Base-by-base conservation (phyloP, 192 early-diverging fungal species). In the Oehlia diaphana region DNA sequence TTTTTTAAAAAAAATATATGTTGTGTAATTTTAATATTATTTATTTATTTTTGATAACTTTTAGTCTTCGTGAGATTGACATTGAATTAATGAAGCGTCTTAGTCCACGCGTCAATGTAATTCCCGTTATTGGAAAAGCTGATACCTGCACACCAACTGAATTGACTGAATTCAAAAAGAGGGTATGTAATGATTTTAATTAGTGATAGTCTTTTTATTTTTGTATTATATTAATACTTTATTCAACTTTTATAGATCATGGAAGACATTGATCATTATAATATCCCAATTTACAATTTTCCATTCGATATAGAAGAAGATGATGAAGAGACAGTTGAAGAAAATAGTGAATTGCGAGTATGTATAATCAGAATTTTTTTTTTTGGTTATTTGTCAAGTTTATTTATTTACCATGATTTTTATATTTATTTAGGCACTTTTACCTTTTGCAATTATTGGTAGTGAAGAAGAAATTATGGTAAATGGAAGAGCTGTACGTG, bases 241-340 rank as follows among this genome's bases (percentile, higher is more conserved):
- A 23, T 3, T 61, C 10, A 50, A 44, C 63, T 64, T n/a, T 58
- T 37, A 31, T 78, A 89, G 85, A 89, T 99, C 75, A 98, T 98
- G 97, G 93, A 97, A 81, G 98, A 99, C 85, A 97, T 99, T 87
- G 90, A 92, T 16, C 89, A 94, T 83, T 96, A 96, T 87, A 91
- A 94, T 72, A 98, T 99, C 79, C 96, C 96, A 47, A 96, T 98
- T 81, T 99, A 97, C 88, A 95, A 94, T 86, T 99, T 99, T 88
- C 98, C 98, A 65, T 93, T 93, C 79, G 93, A 97, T 75, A 91
- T 92, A 28, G 97, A 99, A 76, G 97, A 97, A 80, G 98, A 98
- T 83, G 98, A 99, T 80, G 98, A 99, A 84, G 98, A 99, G 82
- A 98, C 95, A 2, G 91, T 95, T 66, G 98, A 99, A 84, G 97